These are phyloP conservation scores for Moesziomyces sp. DNA, from an alignment of 1,284 basidiomycete genomes.

Conservation along the genomic window DNA sequence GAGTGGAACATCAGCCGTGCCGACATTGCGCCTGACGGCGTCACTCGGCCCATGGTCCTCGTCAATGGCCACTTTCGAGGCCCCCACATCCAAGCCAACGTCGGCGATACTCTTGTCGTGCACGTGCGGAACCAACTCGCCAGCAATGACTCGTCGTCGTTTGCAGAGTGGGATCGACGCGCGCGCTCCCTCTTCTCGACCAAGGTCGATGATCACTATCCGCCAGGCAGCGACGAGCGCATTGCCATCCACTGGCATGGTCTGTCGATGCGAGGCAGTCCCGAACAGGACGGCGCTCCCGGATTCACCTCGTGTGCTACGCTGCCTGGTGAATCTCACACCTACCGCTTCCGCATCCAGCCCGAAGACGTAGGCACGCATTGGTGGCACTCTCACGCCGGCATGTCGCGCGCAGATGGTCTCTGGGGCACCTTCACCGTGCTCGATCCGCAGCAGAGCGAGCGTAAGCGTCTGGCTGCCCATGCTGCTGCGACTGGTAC, in stretches of 20 bases:
- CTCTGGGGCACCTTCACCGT: constrained; percentile 56
- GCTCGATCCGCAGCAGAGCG: constrained; percentile 48
- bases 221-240: constrained; percentile 7
- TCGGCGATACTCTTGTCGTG: constrained; percentile 49
- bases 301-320: constrained; percentile 60
- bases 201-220: constrained; percentile 7
- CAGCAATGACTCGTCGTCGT: constrained; percentile 7
- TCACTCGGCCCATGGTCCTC: constrained; percentile 38
- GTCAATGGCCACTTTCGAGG: constrained; percentile 47
- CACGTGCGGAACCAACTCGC: constrained; percentile 40
- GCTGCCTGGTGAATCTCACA: constrained; percentile 18
- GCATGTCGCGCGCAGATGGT: constrained; percentile 47
- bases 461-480: not conserved
- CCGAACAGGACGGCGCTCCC: constrained; percentile 42
- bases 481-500: not conserved
- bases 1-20: constrained; percentile 35
- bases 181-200: constrained; percentile 10
- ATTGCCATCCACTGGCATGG: constrained; percentile 58
- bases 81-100: constrained; percentile 38
- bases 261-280: constrained; percentile 43
- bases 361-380: constrained; percentile 67
- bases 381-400: constrained; percentile 68
- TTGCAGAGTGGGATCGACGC: constrained; percentile 2
- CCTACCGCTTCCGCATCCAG: constrained; percentile 29
- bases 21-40: constrained; percentile 39